Base-by-base conservation (phyloP, 805 yeast species). In the Cyberlindnera lachancei region DNA sequence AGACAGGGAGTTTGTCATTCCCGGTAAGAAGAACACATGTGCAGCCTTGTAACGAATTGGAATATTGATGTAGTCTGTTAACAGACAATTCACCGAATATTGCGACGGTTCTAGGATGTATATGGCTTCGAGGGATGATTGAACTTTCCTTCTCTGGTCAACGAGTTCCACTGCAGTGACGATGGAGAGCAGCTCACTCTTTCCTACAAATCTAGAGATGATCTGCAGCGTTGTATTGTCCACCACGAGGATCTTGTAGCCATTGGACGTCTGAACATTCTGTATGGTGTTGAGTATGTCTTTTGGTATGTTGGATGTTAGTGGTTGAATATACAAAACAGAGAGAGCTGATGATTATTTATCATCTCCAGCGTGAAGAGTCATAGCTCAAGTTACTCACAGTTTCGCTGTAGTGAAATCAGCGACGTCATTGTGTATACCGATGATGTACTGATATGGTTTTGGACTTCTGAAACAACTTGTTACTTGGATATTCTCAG, bases 41-140 rank as follows among this genome's bases (percentile, higher is more conserved):
- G 88, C 88, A 25, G 66, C 70, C 34, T 74, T 74, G 58, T 88
- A 92, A 35, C 94, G 69, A n/a, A 71, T 63, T 1, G 90, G 81
- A 15, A 64, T 61, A 8, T 72, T 68, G 5, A 69, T 55, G 42
- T 69, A 82, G 56, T 92, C 98, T 0, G 88, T 77, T 29, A 75
- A 56, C 15, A 92, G 66, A 56, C 97, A 88, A 36, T 78, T 79
- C 36, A 86, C 59, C 23, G 79, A 73, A 58, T 72, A 85, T 22
- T 61, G 57, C 5, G 75, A 58, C 1, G 94, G 87, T 31, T 81
- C 83, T 13, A 86, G 56, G 18, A 92, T 59, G 56, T 92, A 92
- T 8, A 92, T 62, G 6, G 87, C 96, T 43, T 81, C 90, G 27
- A 84, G 66, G 14, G 77, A 74, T 3, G 71, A 56, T 53, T 76